Evolutionary conservation across 345 rosid species (phyloP), one percentile per base, ranked within the genome.

Genomic region (Eucalyptus urophylla): DNA sequence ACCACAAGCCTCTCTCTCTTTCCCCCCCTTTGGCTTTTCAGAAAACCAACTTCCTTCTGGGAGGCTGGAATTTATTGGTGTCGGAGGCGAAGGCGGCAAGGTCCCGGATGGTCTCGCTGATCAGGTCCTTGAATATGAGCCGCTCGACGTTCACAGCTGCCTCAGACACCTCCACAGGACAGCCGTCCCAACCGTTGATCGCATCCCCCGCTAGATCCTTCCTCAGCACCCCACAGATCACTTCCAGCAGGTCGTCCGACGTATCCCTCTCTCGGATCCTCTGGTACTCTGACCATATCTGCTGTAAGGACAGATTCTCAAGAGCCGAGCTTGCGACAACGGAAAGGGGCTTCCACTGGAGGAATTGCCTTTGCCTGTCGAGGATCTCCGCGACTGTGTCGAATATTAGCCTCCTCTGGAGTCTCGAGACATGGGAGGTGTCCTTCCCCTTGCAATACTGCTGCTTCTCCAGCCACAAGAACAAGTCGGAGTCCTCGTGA

Each of bases 141-240:
- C 99, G 91, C 89, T 98, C 99, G 9, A 97, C 92, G 87, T 95
- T 96, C 25, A 98, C 93, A 67, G 95, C 97, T 1, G 95, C 91
- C 87, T 98, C 98, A 4, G 99, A 95, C 94, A 93, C 88, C 94
- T 97, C 98, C 47, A 93, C 81, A 14, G 94, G 95, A 89, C 92
- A 92, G 43, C 95, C 95, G 43, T 88, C 95, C 99, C 99, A 96
- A 49, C 94, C 94, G 54, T 89, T 90, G 17, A 91, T 24, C 13
- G 93, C 91, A 86, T 97, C 98, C 86, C 94, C 94, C 3, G 95
- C 94, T 3, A 98, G 93, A 91, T 98, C 99, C 92, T 93, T 98
- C 90, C 90, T 93, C 8, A 98, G 93, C 86, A 95, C 92, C 67
- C 97, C 94, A n/a, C 96, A 94, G 31, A 98, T 95, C 86, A 91